Conservation (phyloP, 225 moss, liverwort and hornwort genomes). For the Takakia lepidozioides region DNA sequence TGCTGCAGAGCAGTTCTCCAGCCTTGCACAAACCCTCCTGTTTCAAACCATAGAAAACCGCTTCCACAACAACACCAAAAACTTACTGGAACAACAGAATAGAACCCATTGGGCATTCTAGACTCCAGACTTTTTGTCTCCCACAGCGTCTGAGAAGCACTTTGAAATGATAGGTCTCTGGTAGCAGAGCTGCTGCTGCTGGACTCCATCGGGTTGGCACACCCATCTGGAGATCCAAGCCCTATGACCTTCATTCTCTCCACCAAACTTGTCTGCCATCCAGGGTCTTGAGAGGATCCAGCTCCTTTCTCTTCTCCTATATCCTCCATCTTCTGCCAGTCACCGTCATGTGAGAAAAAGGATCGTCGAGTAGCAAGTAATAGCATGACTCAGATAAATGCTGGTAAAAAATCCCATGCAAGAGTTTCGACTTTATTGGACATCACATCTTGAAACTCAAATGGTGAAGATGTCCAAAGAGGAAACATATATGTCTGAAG, state of each 20-base stretch:
- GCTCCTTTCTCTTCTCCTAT: conserved; percentile 41
- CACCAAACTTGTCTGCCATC: conserved; percentile 51
- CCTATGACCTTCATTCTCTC: conserved; percentile 57
- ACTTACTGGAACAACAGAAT: conserved; percentile 93
- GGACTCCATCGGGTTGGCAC: too few species aligned
- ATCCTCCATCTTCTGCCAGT: conserved; percentile 27
- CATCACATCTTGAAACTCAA: neutral
- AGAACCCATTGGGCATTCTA: conserved; percentile 86
- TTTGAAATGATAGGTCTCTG: conserved; percentile 68
- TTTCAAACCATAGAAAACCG: too few species aligned
- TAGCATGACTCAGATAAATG: conserved; percentile 6
- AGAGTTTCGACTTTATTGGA: neutral
- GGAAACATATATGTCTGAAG: neutral
- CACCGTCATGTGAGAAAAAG: neutral
- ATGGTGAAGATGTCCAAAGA: too few species aligned
- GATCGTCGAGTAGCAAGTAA: neutral
- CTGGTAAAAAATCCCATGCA: neutral
- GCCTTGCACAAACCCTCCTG: too few species aligned
- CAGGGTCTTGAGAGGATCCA: conserved; percentile 41
- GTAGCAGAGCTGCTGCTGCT: conserved; percentile 51
- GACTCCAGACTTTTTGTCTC: conserved; percentile 75
- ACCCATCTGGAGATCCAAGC: conserved; percentile 40
- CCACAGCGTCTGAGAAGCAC: conserved; percentile 88
- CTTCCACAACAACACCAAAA: conserved; percentile 7
- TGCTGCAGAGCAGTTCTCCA: too few species aligned